Base-by-base conservation (phyloP, 129 eudicot genomes). In the Smallanthus sonchifolius region DNA sequence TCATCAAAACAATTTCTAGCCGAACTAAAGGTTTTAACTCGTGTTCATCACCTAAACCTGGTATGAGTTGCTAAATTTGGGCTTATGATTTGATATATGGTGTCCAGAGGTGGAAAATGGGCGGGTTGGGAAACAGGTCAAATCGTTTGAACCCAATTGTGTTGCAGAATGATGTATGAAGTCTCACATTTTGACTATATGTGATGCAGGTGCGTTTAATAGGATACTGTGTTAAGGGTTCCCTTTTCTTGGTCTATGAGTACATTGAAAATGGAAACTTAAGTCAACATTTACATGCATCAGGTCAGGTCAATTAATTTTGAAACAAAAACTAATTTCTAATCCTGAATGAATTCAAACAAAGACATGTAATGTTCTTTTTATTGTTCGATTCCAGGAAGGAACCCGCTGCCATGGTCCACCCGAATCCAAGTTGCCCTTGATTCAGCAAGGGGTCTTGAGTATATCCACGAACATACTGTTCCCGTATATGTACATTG, bases 391-490 rank as follows among this genome's bases (percentile, higher is more conserved):
- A 63, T 85, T 80, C 3, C 77, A 94, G 97, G 67, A 73, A 78
- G 73, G 79, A 87, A 84, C 13, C 85, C 92, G 3, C 83, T 94
- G 17, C 77, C 97, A 30, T 94, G 98, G 98, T 73, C 88, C 70
- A 71, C 83, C 45, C 85, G 98, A 70, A 83, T 94, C 71, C 98
- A 94, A 71, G 82, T 94, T 63, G 98, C 98, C 56, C 86, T 94
- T 15, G 98, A 94, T 81, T 90, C 97, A 43, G 98, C 98, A 19
- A 85, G 96, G 75, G 98, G 96, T 62, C 96, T 94, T 52, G 98
- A 94, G 76, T 67, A 45, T 20, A 67, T 66, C 7, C 71, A 66
- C 17, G 35, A 89, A 83, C 16, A 60, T 60, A 60, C 10, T 0
- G 9, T 60, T 40, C 65, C 37, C 0, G 10, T 60, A 70, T 35